Percentiles rank a stretch among this genome's conserved stretches.
Conservation (phyloP, 2,329 filamentous ascomycete species). For the Xylariaceae sp. region DNA sequence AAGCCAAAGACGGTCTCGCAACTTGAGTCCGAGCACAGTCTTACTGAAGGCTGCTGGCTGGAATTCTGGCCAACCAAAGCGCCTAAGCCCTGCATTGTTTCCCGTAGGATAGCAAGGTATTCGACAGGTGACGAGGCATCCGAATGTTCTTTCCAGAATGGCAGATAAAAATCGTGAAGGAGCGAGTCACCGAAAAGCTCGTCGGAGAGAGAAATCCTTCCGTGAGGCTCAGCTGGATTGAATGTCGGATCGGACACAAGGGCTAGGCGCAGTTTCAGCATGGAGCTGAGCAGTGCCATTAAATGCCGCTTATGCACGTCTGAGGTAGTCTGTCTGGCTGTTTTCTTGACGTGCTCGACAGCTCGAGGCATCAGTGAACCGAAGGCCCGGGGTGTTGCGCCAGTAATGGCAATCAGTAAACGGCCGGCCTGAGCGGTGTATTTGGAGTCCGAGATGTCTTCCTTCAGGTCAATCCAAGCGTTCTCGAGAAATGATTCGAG, state of each 20-base stretch:
- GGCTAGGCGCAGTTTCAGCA: slow-evolving; percentile 33
- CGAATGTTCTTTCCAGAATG: slow-evolving; percentile 23
- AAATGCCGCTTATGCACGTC: slow-evolving; percentile 47
- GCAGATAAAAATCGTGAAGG: slow-evolving; percentile 25
- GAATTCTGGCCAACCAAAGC: slow-evolving; percentile 24
- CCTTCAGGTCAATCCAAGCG: slow-evolving; percentile 48
- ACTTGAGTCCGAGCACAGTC: slow-evolving; percentile 25
- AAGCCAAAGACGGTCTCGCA: slow-evolving; percentile 24
- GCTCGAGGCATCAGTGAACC: slow-evolving; percentile 41
- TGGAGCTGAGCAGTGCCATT: slow-evolving; percentile 44
- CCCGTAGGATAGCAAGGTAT: slow-evolving; percentile 21
- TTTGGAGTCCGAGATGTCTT: slow-evolving; percentile 47
- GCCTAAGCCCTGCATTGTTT: slow-evolving; percentile 27
- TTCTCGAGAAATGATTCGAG: slow-evolving; percentile 42
- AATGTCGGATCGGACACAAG: slow-evolving; percentile 16
- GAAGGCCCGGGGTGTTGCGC: slow-evolving; percentile 44
- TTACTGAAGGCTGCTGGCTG: slow-evolving; percentile 10
- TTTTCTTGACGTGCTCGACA: slow-evolving; percentile 43
- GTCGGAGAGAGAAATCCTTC: slow-evolving; percentile 19
- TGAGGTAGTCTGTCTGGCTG: slow-evolving; percentile 46
- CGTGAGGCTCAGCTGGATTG: slow-evolving; percentile 3
- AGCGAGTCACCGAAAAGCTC: slow-evolving; percentile 28
- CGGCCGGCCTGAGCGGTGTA: slow-evolving; percentile 49
- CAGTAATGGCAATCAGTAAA: slow-evolving; percentile 46
- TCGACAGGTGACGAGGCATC: slow-evolving; percentile 15